Evolutionary conservation across 371 early-diverging fungal genomes (phyloP).

Genomic region (Apophysomyces sp.): DNA sequence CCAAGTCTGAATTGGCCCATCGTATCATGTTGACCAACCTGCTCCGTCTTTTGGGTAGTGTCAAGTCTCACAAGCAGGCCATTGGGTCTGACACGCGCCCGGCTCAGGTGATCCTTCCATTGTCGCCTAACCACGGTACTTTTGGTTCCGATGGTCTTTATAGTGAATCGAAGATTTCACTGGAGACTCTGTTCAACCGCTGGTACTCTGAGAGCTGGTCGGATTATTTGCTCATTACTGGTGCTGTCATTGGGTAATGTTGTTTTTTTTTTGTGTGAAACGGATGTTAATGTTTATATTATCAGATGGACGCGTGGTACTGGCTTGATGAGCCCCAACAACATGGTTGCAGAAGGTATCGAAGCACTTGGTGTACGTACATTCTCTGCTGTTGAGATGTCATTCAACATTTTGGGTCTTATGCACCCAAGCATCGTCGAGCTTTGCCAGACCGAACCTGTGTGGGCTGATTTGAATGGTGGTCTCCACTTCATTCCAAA

Average conservation of each 20-base stretch:
- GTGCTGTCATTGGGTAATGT: slow-evolving; percentile 91
- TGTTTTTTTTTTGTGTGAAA: too few relatives aligned
- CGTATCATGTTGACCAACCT: slow-evolving; percentile 92
- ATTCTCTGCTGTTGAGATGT: slow-evolving; percentile 92
- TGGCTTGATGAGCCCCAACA: slow-evolving; percentile 92
- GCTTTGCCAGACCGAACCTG: slow-evolving; percentile 78
- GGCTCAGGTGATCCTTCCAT: slow-evolving; percentile 87
- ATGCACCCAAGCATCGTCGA: slow-evolving; percentile 85
- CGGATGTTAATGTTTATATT: too few relatives aligned
- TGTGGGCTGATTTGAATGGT: slow-evolving; percentile 95
- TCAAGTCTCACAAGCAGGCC: slow-evolving; percentile 83
- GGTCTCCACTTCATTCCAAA: slow-evolving; percentile 86
- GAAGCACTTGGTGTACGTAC: slow-evolving; percentile 92
- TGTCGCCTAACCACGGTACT: slow-evolving; percentile 96
- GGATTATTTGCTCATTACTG: slow-evolving; percentile 84
- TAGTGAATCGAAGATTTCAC: slow-evolving; percentile 91
- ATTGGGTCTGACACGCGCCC: slow-evolving; percentile 84
- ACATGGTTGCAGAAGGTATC: slow-evolving; percentile 89
- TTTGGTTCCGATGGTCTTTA: slow-evolving; percentile 95
- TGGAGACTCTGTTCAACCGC: slow-evolving; percentile 91
- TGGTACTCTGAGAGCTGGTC: slow-evolving; percentile 94
- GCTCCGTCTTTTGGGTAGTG: slow-evolving; percentile 76
- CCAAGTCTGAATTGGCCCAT: slow-evolving; percentile 88
- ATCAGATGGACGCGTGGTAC: slow-evolving; percentile 93
- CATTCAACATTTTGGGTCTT: slow-evolving; percentile 91